phyloP scores from a whole-genome alignment of 2,329 filamentous ascomycete species.

The Colletotrichum theobromicola region DNA sequence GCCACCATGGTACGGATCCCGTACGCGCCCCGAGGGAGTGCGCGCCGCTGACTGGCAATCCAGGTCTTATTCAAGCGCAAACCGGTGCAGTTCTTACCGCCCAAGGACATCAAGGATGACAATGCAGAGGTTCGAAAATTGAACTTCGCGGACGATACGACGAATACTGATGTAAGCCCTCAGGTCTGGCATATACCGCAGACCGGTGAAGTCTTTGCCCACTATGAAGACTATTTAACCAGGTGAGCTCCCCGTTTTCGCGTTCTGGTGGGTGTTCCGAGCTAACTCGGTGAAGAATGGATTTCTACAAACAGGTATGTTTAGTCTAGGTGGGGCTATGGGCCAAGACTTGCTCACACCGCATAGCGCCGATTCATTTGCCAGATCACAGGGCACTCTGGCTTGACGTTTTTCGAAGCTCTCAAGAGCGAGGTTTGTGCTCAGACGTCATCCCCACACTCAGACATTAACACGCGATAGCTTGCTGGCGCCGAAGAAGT shows the following conservation, averaged over 20 bases:
- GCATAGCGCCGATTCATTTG: constrained; percentile 86
- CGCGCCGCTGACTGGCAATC: constrained; percentile 23
- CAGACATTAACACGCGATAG: constrained; percentile 43
- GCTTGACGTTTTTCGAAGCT: constrained; percentile 90
- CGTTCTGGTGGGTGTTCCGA: background rate
- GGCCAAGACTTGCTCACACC: constrained; percentile 16
- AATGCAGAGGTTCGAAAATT: constrained; percentile 73
- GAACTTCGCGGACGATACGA: constrained; percentile 14
- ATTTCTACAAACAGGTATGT: constrained; percentile 89
- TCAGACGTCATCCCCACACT: background rate
- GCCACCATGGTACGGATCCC: constrained; percentile 38
- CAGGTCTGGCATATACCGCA: constrained; percentile 92
- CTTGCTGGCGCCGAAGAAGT: constrained; percentile 84
- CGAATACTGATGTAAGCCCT: constrained; percentile 13
- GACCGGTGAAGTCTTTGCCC: constrained; percentile 87
- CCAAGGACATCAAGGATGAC: constrained; percentile 77
- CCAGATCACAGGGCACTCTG: constrained; percentile 92
- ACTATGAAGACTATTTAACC: constrained; percentile 86
- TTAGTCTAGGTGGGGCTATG: constrained; percentile 10
- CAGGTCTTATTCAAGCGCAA: constrained; percentile 97
- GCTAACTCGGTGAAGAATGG: constrained; percentile 66
- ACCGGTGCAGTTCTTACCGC: constrained; percentile 81
- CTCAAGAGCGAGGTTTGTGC: constrained; percentile 83
- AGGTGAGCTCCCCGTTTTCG: constrained; percentile 60
- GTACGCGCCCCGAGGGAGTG: background rate